Evolutionary conservation across 352 stramenopile genomes (phyloP).

Genomic region (Pythium rishiriense): DNA sequence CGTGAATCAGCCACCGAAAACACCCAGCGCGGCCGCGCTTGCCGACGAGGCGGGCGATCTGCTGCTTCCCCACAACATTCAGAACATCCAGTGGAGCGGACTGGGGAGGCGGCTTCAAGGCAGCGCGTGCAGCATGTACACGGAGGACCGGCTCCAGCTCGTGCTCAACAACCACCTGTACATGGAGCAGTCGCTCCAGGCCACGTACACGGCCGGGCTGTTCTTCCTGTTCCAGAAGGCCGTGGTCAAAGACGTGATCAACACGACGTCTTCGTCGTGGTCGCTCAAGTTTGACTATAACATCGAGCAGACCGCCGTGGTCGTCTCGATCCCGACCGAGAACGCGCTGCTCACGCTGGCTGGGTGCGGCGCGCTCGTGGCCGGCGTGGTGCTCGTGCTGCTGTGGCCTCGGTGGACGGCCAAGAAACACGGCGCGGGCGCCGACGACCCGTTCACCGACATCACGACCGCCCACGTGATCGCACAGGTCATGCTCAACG

Average conservation of each 20-base stretch:
- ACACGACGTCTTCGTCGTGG: not conserved
- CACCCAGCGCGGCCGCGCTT: not conserved
- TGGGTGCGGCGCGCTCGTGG: not conserved
- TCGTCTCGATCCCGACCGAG: not conserved
- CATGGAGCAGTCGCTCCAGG: conserved; percentile 15
- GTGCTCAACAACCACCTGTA: conserved; percentile 15
- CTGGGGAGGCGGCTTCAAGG: not conserved
- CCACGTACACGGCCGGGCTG: conserved; percentile 11
- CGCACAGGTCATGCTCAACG: conserved; percentile 12
- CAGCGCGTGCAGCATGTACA: not conserved
- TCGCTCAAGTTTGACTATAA: conserved; percentile 6
- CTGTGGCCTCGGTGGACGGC: not conserved
- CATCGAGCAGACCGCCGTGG: not conserved
- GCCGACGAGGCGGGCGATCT: not conserved
- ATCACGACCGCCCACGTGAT: conserved; percentile 13
- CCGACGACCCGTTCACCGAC: conserved; percentile 1
- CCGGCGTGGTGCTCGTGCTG: not conserved
- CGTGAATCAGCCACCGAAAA: not conserved
- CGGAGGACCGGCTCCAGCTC: conserved; percentile 8
- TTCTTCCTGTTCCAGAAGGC: conserved; percentile 19
- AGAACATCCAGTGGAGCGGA: not conserved
- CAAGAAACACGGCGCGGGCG: not conserved
- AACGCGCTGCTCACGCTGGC: conserved; percentile 1
- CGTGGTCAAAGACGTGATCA: not conserved
- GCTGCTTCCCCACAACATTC: conserved; percentile 8